Evolutionary conservation across 306 rosid species (phyloP), one percentile per base, ranked within the genome.

Genomic region (Cicer judaicum): DNA sequence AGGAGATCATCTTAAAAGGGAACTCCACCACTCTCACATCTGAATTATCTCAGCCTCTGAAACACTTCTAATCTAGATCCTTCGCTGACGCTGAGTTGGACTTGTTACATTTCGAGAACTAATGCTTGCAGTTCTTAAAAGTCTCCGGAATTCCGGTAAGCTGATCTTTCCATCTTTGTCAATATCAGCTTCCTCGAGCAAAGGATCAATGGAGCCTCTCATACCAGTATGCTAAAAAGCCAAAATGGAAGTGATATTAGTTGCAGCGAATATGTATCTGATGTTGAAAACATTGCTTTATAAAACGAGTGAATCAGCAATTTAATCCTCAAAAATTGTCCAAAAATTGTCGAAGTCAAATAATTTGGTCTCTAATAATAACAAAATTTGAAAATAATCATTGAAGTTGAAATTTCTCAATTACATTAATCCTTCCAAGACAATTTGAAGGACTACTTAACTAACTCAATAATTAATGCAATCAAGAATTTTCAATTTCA

Each of bases 91-190:
- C 38, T 7, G 57, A 7, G 74, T 1, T 16, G 93, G 88, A 83
- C 88, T 85, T 11, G 72, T 44, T 47, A 86, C 75, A 0, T 56
- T 84, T 71, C 87, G 80, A 7, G 99, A 86, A 85, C 90, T 74
- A 11, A 95, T 81, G 86, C 99, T 95, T 34, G 99, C 99, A 38
- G 96, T 89, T 89, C 99, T 90, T 66, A 95, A 78, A 81, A 95
- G 99, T 73, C 85, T 87, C 2, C 98, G 91, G 64, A 95, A 95
- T 72, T 95, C 99, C 9, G 93, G 77, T 44, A 95, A 80, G 84
- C 99, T 95, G 80, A 95, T 92, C 71, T 83, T 92, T 74, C 99
- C 99, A 67, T 95, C 99, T 77, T 85, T 92, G 87, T 95, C 98
- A 9, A 95, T 84, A 68, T 95, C 99, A 0, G 98, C 99, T 85